Percentiles rank a stretch among this genome's conserved stretches.
phyloP scores from a whole-genome alignment of 345 rosid genomes.

The Erodium maritimum region DNA sequence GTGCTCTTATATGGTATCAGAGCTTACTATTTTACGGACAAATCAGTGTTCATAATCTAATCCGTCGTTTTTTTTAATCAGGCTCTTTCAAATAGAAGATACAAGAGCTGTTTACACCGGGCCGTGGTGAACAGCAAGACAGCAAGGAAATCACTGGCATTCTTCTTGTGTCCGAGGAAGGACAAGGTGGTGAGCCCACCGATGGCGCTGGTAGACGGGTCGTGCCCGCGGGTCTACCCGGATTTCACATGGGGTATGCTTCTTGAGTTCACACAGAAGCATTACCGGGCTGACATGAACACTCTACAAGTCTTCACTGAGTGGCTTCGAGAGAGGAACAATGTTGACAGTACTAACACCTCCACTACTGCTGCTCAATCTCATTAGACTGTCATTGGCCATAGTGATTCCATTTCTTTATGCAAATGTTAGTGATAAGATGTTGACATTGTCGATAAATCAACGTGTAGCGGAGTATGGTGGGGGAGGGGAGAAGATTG shows the following conservation, averaged over 20 bases:
- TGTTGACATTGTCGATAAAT: too few relatives aligned
- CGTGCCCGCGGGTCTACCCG: conserved; percentile 55
- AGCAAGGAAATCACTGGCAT: conserved; percentile 90
- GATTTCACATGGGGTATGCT: conserved; percentile 44
- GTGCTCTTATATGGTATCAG: too few relatives aligned
- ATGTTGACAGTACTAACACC: too few relatives aligned
- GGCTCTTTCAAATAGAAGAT: conserved; percentile 83
- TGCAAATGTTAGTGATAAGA: too few relatives aligned
- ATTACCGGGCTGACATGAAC: conserved; percentile 47
- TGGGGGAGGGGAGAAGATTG: too few relatives aligned
- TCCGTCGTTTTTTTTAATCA: conserved; percentile 4
- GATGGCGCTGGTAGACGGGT: conserved; percentile 37
- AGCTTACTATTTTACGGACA: too few relatives aligned
- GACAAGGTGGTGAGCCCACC: conserved; percentile 83
- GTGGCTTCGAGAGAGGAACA: conserved; percentile 22
- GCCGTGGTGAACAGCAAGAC: conserved; percentile 82
- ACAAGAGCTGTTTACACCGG: conserved; percentile 87
- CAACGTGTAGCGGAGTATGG: too few relatives aligned
- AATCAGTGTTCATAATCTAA: too few relatives aligned
- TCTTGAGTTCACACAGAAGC: conserved; percentile 44
- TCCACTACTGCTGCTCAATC: too few relatives aligned
- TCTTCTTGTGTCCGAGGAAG: conserved; percentile 73
- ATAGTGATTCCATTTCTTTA: too few relatives aligned
- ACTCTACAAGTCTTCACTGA: conserved; percentile 28
- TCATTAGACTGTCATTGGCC: too few relatives aligned